Base-by-base conservation (phyloP, 2,329 filamentous ascomycete genomes). In the Sclerotinia borealis region DNA sequence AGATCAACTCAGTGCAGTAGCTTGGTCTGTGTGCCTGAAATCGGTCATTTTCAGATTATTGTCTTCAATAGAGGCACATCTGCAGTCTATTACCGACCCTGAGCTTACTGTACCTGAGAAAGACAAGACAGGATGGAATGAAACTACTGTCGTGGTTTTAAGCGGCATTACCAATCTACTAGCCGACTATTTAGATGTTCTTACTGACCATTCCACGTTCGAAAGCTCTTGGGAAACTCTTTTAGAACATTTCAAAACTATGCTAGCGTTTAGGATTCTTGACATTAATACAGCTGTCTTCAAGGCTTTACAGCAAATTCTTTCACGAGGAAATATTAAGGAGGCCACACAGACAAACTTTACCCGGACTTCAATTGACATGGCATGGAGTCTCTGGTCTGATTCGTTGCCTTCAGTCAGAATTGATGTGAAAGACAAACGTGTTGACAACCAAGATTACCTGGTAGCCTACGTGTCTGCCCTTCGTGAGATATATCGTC, bases 21-120 rank as follows among this genome's bases (percentile, higher is more conserved):
- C 90, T 0, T 98, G 92, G 93, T 87, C 88, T 54, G 82, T 93
- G 34, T 95, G 92, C 69, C 83, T 96, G 62, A 87, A 90, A 65
- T 86, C 85, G 8, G 89, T 97, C 8, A 81, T 96, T 2, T 93
- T 96, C 75, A 85, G 85, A 64, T 85, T 96, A 68, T 77, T 96
- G 3, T 82, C 86, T 4, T 87, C 85, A 0, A 87, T 93, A n/a
- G 84, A 88, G 69, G 75, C 77, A 29, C 82, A 86, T 64, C 75
- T 88, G 8, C 74, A 76, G 8, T 72, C 71, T 0, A 75, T 79
- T 1, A 65, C 74, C 68, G 71, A 72, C 27, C 66, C 34, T 71
- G 75, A 36, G 73, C 76, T 10, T 72, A 75, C 5, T 68, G 73
- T 17, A 68, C 75, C 22, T 29, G 78, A 79, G 6, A 77, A 77